Percentiles rank a stretch among this genome's conserved stretches.
phyloP scores from a whole-genome alignment of 768 basidiomycete genomes.

The Xanthoconium stramineum region DNA sequence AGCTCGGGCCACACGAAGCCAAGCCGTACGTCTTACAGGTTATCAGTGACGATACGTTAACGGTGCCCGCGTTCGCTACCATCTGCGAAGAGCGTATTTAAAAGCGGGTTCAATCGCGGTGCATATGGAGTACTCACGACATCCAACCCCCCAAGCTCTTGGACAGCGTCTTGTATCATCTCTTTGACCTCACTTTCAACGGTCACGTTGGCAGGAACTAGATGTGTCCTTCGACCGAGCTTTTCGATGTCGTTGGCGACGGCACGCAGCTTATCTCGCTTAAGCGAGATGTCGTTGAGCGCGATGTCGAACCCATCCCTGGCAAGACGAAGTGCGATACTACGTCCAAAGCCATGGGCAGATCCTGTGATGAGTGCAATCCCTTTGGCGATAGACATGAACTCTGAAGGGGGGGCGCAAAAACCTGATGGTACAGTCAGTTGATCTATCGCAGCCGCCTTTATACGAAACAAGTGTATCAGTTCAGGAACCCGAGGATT shows the following conservation, averaged over 20 bases:
- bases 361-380: constrained; percentile 2
- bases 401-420: not conserved
- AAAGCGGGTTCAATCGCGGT: too few relatives aligned
- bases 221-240: constrained; percentile 11
- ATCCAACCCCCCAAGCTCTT: too few relatives aligned
- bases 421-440: not conserved
- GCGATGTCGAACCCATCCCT: constrained; percentile 2
- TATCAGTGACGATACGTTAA: not conserved
- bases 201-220: constrained; percentile 37
- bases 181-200: constrained; percentile 39
- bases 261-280: not conserved
- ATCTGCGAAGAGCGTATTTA: constrained; percentile 6
- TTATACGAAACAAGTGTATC: too few relatives aligned
- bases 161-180: constrained; percentile 28
- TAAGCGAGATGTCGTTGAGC: not conserved
- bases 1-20: too few relatives aligned
- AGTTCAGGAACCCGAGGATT: too few relatives aligned
- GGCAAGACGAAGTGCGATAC: not conserved
- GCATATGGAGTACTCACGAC: too few relatives aligned
- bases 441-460: too few relatives aligned
- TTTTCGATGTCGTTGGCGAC: not conserved
- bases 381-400: not conserved
- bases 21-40: not conserved
- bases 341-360: not conserved
- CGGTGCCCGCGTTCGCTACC: constrained; percentile 13